These are phyloP conservation scores for Rhodotorula glutinis DNA, from an alignment of 1,284 basidiomycete species.

Conservation along the genomic window DNA sequence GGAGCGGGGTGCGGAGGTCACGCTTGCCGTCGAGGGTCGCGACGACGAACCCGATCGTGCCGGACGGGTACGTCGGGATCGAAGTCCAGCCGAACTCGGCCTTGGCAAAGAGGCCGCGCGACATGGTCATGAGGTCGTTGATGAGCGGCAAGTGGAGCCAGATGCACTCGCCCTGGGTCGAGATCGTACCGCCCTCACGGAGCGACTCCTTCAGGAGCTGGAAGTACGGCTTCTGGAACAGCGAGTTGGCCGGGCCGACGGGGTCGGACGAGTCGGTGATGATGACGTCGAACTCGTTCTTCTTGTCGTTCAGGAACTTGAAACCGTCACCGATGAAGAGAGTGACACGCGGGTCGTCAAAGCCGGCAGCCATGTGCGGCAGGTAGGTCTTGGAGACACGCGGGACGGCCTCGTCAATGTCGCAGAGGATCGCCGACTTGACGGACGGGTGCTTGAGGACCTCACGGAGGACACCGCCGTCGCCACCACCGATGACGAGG, in stretches of 20 bases:
- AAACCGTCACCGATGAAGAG: conserved; percentile 95
- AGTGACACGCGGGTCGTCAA: conserved; percentile 77
- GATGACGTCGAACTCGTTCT: conserved; percentile 92
- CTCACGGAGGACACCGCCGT: conserved; percentile 85
- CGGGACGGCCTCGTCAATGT: conserved; percentile 98
- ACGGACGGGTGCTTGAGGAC: conserved; percentile 92
- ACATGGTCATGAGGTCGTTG: conserved; percentile 69
- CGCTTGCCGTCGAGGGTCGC: conserved; percentile 74
- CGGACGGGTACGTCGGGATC: conserved; percentile 95
- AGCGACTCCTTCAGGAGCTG: conserved; percentile 87
- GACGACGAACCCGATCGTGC: conserved; percentile 94
- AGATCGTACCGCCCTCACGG: conserved; percentile 85
- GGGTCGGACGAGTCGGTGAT: conserved; percentile 99
- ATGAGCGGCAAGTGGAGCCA: conserved; percentile 95
- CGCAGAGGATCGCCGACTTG: conserved; percentile 89
- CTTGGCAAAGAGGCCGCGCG: conserved; percentile 73
- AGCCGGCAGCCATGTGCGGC: conserved; percentile 86
- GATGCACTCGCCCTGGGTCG: conserved; percentile 92
- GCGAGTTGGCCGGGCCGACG: conserved; percentile 87
- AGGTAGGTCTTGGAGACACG: conserved; percentile 91
- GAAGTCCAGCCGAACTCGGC: conserved; percentile 93
- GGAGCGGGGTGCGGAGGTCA: conserved; percentile 65
- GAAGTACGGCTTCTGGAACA: conserved; percentile 98
- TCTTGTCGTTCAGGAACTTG: conserved; percentile 89
- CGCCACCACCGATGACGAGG: conserved; percentile 91